Evolutionary conservation across 2,329 filamentous ascomycete species (phyloP), one percentile per base, ranked within the genome.

Genomic region (Cordyceps militaris): DNA sequence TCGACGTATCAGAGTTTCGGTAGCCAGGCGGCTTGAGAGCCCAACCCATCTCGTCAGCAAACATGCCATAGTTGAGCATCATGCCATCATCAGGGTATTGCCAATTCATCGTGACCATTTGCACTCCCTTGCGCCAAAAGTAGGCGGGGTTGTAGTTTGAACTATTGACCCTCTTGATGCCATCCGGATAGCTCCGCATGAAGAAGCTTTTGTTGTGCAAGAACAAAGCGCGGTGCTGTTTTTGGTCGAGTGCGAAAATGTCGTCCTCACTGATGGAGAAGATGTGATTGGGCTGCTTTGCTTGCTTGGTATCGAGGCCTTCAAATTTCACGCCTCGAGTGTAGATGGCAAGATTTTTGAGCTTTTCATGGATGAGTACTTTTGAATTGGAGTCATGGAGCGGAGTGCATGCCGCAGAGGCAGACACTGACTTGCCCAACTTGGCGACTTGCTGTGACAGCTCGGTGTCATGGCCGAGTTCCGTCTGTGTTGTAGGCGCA

Each of bases 81-180:
- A 97, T 95, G 44, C 90, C 89, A 58, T 94, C 84, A 69, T 97
- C 93, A 64, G 92, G 88, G 3, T 88, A 93, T 72, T 99, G 94
- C 93, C 94, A 97, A 70, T 99, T 99, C 71, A 97, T 81, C 19
- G 94, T 93, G 5, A 91, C 92, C 93, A 99, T 97, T 71, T 99
- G 94, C 21, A 97, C 92, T 28, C 94, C 94, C 55, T 89, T 86
- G 51, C 91, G 85, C 94, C 94, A 99, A 69, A 91, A 95, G 44
- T 85, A 85, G 62, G 91, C 86, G 1, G 94, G 94, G 66, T 97
- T 92, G 42, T 94, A 94, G 69, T 99, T 99, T n/a, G 89, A 90
- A 46, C 92, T 97, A 65, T 87, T 85, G 54, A 97, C 80, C 36
- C 92, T 85, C 60, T 82, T 80, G 3, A 84, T 13, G 10, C 40